Conservation (phyloP, 768 basidiomycete species). For the Lactifluus volemus region DNA sequence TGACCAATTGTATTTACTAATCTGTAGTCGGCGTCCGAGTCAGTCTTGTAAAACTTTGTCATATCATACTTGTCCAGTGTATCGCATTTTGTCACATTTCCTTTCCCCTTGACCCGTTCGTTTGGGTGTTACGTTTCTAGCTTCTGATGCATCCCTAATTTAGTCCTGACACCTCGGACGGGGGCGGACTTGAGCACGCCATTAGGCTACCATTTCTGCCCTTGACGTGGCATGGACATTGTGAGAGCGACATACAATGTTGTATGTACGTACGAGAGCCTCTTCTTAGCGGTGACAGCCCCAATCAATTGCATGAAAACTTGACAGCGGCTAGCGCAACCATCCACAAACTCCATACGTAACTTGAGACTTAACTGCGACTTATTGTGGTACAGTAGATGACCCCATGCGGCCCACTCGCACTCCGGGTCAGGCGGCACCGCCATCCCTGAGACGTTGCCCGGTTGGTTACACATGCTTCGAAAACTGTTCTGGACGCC, state of each 20-base stretch:
- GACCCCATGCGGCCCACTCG: too few species aligned
- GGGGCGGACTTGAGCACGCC: neutral
- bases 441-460: too few species aligned
- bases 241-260: neutral
- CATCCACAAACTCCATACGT: neutral
- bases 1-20: constrained; percentile 16
- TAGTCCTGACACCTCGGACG: neutral
- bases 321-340: neutral
- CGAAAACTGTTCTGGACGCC: too few species aligned
- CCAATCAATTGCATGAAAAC: neutral
- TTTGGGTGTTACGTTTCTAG: constrained; percentile 6
- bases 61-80: constrained; percentile 9
- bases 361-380: too few species aligned
- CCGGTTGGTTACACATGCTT: too few species aligned
- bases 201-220: neutral
- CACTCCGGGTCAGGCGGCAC: too few species aligned
- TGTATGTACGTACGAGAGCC: constrained; percentile 8
- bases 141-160: neutral
- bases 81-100: constrained; percentile 8
- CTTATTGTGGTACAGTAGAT: too few species aligned
- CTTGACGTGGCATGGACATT: neutral
- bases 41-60: constrained; percentile 12
- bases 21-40: constrained; percentile 2
- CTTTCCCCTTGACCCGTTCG: neutral
- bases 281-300: constrained; percentile 8